These are phyloP conservation scores for Skeletonema costatum DNA, from an alignment of 108 stramenopile species.

Conservation along the genomic window DNA sequence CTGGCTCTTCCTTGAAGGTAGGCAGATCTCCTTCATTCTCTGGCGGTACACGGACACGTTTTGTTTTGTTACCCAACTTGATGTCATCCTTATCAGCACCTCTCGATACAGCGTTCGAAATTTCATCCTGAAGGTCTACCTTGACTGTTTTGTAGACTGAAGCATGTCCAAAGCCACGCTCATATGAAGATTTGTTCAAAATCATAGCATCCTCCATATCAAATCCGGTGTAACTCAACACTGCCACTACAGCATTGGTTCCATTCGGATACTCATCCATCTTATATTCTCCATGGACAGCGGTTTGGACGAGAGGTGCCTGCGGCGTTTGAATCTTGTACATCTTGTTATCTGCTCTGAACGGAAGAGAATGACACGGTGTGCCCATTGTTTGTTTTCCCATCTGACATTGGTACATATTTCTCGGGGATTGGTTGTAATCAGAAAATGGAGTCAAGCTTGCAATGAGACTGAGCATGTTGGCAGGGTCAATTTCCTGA, in stretches of 20 bases:
- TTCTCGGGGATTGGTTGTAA: slow-evolving; percentile 98
- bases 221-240: slow-evolving; percentile 98
- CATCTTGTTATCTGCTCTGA: slow-evolving; percentile 96
- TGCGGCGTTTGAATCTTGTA: slow-evolving; percentile 95
- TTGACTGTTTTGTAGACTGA: slow-evolving; percentile 94
- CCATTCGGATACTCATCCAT: slow-evolving; percentile 99
- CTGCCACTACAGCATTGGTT: slow-evolving; percentile 98
- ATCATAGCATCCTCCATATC: slow-evolving; percentile 99
- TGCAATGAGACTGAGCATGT: slow-evolving; percentile 97
- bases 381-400: slow-evolving; percentile 99
- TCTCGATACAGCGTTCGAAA: slow-evolving; percentile 51
- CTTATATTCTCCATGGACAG: slow-evolving; percentile 86
- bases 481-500: slow-evolving; percentile 95
- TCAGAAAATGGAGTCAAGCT: slow-evolving; percentile 97
- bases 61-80: slow-evolving; percentile 37
- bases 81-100: slow-evolving; percentile 62
- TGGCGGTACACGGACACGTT: slow-evolving; percentile 34
- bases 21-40: slow-evolving; percentile 43
- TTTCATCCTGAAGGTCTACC: slow-evolving; percentile 87
- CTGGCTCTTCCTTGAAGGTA: slow-evolving; percentile 45
- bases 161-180: slow-evolving; percentile 94
- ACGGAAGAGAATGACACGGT: slow-evolving; percentile 91
- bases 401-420: slow-evolving; percentile 99
- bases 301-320: slow-evolving; percentile 96
- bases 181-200: slow-evolving; percentile 94